Percentiles rank a stretch among this genome's conserved stretches.
phyloP scores from a whole-genome alignment of 169 alveolate species.

The Plasmodium knowlesi region DNA sequence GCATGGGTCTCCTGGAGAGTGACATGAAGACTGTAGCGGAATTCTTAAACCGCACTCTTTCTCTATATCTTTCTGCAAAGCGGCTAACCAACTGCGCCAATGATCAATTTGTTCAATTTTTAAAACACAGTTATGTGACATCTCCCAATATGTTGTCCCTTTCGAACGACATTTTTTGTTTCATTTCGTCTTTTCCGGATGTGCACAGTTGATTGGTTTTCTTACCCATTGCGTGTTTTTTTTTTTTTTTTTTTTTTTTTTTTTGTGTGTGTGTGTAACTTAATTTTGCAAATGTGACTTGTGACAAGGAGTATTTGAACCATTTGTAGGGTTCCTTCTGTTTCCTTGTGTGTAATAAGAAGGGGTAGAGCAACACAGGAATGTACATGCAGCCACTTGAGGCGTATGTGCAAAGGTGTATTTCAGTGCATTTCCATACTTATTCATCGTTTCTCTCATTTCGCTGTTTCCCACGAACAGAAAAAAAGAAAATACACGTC shows the following conservation, averaged over 20 bases:
- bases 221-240: neutral
- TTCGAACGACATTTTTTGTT: constrained; percentile 40
- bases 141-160: constrained; percentile 44
- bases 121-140: neutral
- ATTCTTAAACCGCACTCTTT: constrained; percentile 19
- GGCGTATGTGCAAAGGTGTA: neutral
- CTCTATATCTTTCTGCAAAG: constrained; percentile 20
- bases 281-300: neutral
- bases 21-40: constrained; percentile 59
- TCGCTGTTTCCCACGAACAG: neutral
- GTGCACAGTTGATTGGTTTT: neutral
- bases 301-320: neutral
- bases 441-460: neutral
- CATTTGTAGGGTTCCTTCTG: neutral
- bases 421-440: neutral
- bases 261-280: neutral
- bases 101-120: neutral
- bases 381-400: neutral
- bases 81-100: constrained; percentile 3
- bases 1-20: constrained; percentile 25
- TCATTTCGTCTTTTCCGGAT: constrained; percentile 40
- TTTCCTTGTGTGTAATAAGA: neutral
- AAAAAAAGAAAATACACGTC: neutral
- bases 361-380: neutral
- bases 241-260: neutral